These are phyloP conservation scores for Fusarium pseudocircinatum DNA, from an alignment of 2,329 filamentous ascomycete species.

Conservation along the genomic window DNA sequence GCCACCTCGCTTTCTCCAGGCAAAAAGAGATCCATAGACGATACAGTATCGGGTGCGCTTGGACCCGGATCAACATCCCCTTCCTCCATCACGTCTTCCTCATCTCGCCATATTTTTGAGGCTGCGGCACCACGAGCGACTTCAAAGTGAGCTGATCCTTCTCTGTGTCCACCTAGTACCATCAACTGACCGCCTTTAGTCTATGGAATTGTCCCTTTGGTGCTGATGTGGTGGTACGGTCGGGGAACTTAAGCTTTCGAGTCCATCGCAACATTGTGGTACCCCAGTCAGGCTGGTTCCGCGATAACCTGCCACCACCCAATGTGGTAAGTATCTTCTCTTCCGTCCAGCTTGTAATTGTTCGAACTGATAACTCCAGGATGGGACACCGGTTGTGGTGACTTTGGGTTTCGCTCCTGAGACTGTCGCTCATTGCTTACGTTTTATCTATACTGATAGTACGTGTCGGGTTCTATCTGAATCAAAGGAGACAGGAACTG, in stretches of 20 bases:
- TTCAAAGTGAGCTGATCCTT: conserved; percentile 34
- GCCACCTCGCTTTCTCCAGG: conserved; percentile 22
- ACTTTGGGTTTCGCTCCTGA: conserved; percentile 37
- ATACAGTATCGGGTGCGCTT: conserved; percentile 4
- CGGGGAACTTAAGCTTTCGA: conserved; percentile 36
- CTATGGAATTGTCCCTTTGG: conserved; percentile 47
- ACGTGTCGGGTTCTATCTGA: conserved; percentile 15
- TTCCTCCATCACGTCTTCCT: conserved; percentile 35
- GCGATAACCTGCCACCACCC: conserved; percentile 45
- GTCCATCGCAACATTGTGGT: conserved; percentile 50
- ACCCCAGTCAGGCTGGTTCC: conserved; percentile 48
- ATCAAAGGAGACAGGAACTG: not conserved
- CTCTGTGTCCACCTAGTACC: not conserved
- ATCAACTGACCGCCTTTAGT: conserved; percentile 36
- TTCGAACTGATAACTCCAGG: conserved; percentile 35
- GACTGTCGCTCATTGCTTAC: conserved; percentile 45
- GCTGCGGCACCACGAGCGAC: conserved; percentile 42
- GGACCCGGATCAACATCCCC: conserved; percentile 27
- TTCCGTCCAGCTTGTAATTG: not conserved
- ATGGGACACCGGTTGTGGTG: conserved; percentile 42
- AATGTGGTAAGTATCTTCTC: conserved; percentile 35
- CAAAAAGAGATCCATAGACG: conserved; percentile 5
- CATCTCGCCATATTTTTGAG: conserved; percentile 37
- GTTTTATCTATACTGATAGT: conserved; percentile 51
- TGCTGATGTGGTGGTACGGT: conserved; percentile 46